A percentile compares a stretch with the other conserved stretches of the same genome.
Conservation (phyloP, 2,329 filamentous ascomycete genomes). For the Leptosphaerulina australis region DNA sequence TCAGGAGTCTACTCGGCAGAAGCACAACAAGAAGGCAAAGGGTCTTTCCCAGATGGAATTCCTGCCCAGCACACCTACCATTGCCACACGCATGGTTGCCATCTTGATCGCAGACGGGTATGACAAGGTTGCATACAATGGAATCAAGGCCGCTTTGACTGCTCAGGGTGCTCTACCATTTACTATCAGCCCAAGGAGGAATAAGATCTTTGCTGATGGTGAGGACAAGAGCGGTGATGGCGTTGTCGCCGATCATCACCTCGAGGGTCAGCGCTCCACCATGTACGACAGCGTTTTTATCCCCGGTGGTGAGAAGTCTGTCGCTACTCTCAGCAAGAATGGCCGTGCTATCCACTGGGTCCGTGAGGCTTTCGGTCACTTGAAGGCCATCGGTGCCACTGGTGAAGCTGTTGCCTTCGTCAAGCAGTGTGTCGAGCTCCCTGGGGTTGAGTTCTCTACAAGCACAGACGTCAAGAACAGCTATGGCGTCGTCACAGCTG, state of each 20-base stretch:
- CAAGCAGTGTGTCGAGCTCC: slow-evolving; percentile 53
- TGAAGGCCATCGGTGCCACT: slow-evolving; percentile 78
- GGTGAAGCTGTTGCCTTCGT: slow-evolving; percentile 74
- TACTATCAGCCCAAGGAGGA: slow-evolving; percentile 72
- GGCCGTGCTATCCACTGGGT: slow-evolving; percentile 79
- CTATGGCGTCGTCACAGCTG: slow-evolving; percentile 78
- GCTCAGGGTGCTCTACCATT: slow-evolving; percentile 70
- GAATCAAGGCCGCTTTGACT: slow-evolving; percentile 67
- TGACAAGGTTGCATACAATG: slow-evolving; percentile 68
- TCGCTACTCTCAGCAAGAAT: slow-evolving; percentile 68
- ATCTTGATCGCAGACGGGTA: slow-evolving; percentile 81
- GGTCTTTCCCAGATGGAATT: slow-evolving; percentile 73
- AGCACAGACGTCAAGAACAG: slow-evolving; percentile 65
- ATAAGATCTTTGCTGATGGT: slow-evolving; percentile 67
- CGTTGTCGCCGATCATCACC: slow-evolving; percentile 74
- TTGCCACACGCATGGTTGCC: slow-evolving; percentile 72
- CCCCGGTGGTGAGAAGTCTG: slow-evolving; percentile 70
- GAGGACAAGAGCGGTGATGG: slow-evolving; percentile 59
- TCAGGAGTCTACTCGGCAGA: slow-evolving; percentile 58
- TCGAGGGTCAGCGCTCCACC: slow-evolving; percentile 78
- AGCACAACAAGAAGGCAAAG: slow-evolving; percentile 71
- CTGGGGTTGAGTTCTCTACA: slow-evolving; percentile 57
- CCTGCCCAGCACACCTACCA: slow-evolving; percentile 66
- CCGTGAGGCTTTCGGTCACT: slow-evolving; percentile 79
- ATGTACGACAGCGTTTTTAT: slow-evolving; percentile 83